phyloP scores from a whole-genome alignment of 148 eudicot species.

The Suaeda aralocaspica region DNA sequence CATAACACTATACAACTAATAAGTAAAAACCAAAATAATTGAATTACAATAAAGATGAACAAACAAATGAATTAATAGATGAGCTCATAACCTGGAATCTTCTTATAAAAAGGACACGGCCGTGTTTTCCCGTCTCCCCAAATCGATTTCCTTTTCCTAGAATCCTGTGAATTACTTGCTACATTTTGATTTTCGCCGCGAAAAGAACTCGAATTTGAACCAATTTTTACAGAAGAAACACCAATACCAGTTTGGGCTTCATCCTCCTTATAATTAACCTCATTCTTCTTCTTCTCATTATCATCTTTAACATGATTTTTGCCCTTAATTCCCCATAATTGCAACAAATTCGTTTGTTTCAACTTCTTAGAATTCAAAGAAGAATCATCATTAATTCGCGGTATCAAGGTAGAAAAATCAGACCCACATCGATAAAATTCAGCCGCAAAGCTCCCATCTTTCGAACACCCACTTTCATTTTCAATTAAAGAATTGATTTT shows the following conservation, averaged over 20 bases:
- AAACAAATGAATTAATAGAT: not conserved
- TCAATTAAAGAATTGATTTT: not conserved
- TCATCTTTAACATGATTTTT: not conserved
- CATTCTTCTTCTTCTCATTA: not conserved
- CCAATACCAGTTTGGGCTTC: slow-evolving; percentile 4
- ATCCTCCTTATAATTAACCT: not conserved
- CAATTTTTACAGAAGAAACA: slow-evolving; percentile 6
- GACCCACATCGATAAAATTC: slow-evolving; percentile 49
- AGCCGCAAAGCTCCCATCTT: slow-evolving; percentile 34
- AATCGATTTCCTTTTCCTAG: slow-evolving; percentile 12
- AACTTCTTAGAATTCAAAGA: slow-evolving; percentile 24
- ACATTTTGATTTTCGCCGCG: not conserved
- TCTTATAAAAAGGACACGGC: slow-evolving; percentile 68
- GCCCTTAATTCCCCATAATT: slow-evolving; percentile 39
- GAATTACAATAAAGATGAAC: not conserved
- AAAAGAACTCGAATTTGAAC: not conserved
- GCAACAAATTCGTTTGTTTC: slow-evolving; percentile 41
- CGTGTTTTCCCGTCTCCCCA: slow-evolving; percentile 8
- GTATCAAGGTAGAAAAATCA: slow-evolving; percentile 37
- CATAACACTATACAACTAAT: no score
- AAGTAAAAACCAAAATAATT: not conserved
- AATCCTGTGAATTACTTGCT: slow-evolving; percentile 5
- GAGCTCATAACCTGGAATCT: slow-evolving; percentile 42
- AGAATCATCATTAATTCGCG: not conserved
- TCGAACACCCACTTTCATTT: slow-evolving; percentile 13